These are phyloP conservation scores for Erigeron canadensis DNA, from an alignment of 129 eudicot species.

Conservation along the genomic window DNA sequence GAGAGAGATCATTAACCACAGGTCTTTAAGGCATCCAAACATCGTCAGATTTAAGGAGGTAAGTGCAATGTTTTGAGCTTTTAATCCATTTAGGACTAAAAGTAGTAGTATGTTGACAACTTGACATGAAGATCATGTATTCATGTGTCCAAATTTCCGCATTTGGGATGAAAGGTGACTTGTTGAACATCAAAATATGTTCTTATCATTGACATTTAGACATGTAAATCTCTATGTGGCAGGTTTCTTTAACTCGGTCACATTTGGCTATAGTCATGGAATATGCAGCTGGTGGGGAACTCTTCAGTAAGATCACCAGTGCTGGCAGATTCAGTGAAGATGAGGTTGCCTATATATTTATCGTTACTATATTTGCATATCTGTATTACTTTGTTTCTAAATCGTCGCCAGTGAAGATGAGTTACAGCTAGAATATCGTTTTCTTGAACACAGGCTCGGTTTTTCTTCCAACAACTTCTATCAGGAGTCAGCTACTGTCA, in stretches of 20 bases:
- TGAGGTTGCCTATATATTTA: conserved; percentile 41
- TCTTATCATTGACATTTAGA: conserved; percentile 15
- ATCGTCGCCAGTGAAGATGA: conserved; percentile 1
- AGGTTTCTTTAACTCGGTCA: conserved; percentile 56
- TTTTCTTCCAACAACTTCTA: conserved; percentile 88
- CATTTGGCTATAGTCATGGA: conserved; percentile 79
- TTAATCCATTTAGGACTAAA: conserved; percentile 1
- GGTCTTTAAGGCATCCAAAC: conserved; percentile 69
- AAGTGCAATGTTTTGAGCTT: conserved; percentile 13
- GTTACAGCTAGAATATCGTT: conserved; percentile 16
- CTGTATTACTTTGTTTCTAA: neutral
- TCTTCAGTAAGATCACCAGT: conserved; percentile 61
- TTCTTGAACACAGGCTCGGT: conserved; percentile 58
- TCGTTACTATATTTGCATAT: neutral
- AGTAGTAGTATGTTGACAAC: neutral
- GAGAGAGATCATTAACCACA: conserved; percentile 65
- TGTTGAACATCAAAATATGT: neutral
- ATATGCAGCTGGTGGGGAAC: conserved; percentile 80
- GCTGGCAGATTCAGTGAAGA: conserved; percentile 83
- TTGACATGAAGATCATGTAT: conserved; percentile 14
- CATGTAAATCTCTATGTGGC: conserved; percentile 15
- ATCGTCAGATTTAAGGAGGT: conserved; percentile 72
- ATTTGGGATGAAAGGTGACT: neutral
- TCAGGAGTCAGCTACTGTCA: conserved; percentile 93
- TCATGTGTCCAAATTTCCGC: conserved; percentile 9